Conservation (phyloP, 768 basidiomycete species). For the Boletus tomentosulus region DNA sequence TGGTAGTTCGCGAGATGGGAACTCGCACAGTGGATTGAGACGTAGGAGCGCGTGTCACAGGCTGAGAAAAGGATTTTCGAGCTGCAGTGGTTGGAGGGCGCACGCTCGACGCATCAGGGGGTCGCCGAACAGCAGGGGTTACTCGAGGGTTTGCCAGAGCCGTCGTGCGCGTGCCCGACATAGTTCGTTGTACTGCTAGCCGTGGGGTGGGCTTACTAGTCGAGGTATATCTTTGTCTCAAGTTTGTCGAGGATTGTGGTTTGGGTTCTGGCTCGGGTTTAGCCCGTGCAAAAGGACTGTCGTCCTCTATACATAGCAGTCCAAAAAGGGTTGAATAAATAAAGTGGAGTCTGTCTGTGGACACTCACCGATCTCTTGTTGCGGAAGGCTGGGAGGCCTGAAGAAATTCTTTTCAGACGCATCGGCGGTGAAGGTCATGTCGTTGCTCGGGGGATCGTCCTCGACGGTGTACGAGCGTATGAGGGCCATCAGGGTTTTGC, state of each 20-base stretch:
- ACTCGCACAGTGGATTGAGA: slow-evolving; percentile 18
- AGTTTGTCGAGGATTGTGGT: slow-evolving; percentile 3
- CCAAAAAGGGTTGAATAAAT: neutral
- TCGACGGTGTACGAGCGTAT: slow-evolving; percentile 35
- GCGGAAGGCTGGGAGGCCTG: slow-evolving; percentile 10
- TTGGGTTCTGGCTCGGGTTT: slow-evolving; percentile 9
- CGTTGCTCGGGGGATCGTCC: slow-evolving; percentile 23
- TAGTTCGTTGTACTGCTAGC: slow-evolving; percentile 5
- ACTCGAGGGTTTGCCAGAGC: slow-evolving; percentile 4
- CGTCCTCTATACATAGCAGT: slow-evolving; percentile 19
- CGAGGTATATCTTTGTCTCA: neutral
- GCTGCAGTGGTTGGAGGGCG: slow-evolving; percentile 7
- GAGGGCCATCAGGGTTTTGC: slow-evolving; percentile 33
- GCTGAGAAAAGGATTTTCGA: slow-evolving; percentile 15
- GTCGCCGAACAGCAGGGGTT: slow-evolving; percentile 10
- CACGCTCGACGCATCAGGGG: slow-evolving; percentile 1
- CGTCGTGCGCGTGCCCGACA: neutral
- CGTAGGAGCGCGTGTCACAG: slow-evolving; percentile 22
- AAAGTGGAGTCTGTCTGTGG: neutral
- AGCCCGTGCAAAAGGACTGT: slow-evolving; percentile 23
- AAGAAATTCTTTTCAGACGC: slow-evolving; percentile 23
- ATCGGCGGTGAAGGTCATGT: slow-evolving; percentile 18
- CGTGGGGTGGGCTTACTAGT: slow-evolving; percentile 5
- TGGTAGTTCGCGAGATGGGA: slow-evolving; percentile 15
- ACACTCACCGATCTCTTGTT: slow-evolving; percentile 23